Base-by-base conservation (phyloP, 106 monocot genomes). In the Triglochin maritima region DNA sequence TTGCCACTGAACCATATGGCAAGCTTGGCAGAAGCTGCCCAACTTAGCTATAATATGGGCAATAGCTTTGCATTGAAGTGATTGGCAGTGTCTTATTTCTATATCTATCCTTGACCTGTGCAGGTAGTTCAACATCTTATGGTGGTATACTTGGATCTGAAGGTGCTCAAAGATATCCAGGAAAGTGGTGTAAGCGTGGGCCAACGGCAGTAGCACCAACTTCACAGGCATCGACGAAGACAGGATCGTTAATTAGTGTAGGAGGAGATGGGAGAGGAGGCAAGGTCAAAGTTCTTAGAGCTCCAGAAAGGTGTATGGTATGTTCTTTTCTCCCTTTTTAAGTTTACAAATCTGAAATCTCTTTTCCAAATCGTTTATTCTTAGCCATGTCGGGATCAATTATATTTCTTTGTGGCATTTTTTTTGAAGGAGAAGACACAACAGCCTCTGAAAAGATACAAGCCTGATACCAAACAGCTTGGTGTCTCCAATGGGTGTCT, bases 111-210 rank as follows among this genome's bases (percentile, higher is more conserved):
- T 29, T 29, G 29, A 29, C 29, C 29, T 58, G 65, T 41, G 41
- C 7, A 50, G 48, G 60, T 63, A 56, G 73, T 48, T 50, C 63
- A 46, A 57, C 48, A 44, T 13, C 69, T 71, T 43, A 45, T 9
- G 71, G 51, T 71, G 64, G 80, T 11, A 63, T 64, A 41, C 53
- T 77, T 45, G 64, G 69, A 6, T 4, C 17, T 43, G 77, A 83
- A 65, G 57, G 64, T 52, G 52, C 66, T 48, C 80, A 56, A 0
- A 81, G 60, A 66, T 62, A 57, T 43, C n/a, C 68, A n/a, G 74
- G 81, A 17, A 93, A 78, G 68, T 93, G 93, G 88, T 76, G 75
- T 65, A 80, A 47, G 57, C 48, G 48, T 46, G 66, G 29, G 17
- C 61, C 49, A 50, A 17, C 64, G 2, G 66, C 46, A 4, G 46